Conservation (phyloP, 2,329 filamentous ascomycete species). For the Penicillium sp. region DNA sequence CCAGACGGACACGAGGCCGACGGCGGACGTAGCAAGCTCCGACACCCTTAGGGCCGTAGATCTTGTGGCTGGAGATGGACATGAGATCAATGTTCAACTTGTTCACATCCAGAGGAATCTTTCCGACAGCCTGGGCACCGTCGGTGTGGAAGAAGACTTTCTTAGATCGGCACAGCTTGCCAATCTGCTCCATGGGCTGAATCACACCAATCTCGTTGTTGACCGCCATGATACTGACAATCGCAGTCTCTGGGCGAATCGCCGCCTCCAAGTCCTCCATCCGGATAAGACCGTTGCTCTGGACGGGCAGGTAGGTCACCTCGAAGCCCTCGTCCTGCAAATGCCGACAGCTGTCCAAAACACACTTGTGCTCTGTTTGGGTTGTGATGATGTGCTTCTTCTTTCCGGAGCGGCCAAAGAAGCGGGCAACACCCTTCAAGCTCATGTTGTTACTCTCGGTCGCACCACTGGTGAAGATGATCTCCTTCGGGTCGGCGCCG, state of each 20-base stretch:
- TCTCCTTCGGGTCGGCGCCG: slow-evolving; percentile 94
- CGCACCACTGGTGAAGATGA: slow-evolving; percentile 96
- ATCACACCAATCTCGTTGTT: slow-evolving; percentile 99
- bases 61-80: slow-evolving; percentile 98
- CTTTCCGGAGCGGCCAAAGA: slow-evolving; percentile 90
- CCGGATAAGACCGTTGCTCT: slow-evolving; percentile 80
- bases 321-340: slow-evolving; percentile 96
- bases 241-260: slow-evolving; percentile 83
- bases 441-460: slow-evolving; percentile 99
- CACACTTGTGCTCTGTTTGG: slow-evolving; percentile 98
- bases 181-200: slow-evolving; percentile 91
- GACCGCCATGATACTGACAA: slow-evolving; percentile 98
- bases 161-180: slow-evolving; percentile 82
- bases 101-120: slow-evolving; percentile 95
- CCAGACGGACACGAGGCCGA: slow-evolving; percentile 87
- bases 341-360: slow-evolving; percentile 94
- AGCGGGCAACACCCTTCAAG: slow-evolving; percentile 95
- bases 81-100: slow-evolving; percentile 98
- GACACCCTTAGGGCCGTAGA: slow-evolving; percentile 96
- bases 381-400: slow-evolving; percentile 98
- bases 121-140: slow-evolving; percentile 95
- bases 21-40: slow-evolving; percentile 94
- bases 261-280: slow-evolving; percentile 83
- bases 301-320: slow-evolving; percentile 93
- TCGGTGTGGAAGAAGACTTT: slow-evolving; percentile 99